A percentile compares a stretch with the other conserved stretches of the same genome.
phyloP scores from a whole-genome alignment of 306 rosid genomes.

The Echinosophora koreensis region DNA sequence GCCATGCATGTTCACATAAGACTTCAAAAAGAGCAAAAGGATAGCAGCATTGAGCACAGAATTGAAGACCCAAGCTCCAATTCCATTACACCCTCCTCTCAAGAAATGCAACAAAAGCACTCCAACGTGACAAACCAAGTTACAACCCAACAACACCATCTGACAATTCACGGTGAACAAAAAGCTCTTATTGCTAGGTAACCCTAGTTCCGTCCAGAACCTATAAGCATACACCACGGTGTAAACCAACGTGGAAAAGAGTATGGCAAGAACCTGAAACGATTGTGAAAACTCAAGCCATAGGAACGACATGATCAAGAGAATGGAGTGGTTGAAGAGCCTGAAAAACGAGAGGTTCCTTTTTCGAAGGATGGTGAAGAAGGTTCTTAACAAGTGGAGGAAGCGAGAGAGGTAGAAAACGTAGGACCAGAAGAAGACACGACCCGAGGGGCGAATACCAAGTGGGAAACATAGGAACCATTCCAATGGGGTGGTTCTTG shows the following conservation, averaged over 20 bases:
- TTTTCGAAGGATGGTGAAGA: slow-evolving; percentile 57
- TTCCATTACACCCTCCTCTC: slow-evolving; percentile 84
- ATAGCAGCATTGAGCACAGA: slow-evolving; percentile 64
- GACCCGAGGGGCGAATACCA: slow-evolving; percentile 73
- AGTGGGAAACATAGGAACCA: slow-evolving; percentile 80
- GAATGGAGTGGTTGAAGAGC: slow-evolving; percentile 63
- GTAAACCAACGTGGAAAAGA: slow-evolving; percentile 57
- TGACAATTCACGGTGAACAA: slow-evolving; percentile 58
- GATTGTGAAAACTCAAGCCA: slow-evolving; percentile 83
- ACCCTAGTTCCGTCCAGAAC: slow-evolving; percentile 59
- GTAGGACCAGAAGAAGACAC: slow-evolving; percentile 84
- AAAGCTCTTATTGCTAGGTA: slow-evolving; percentile 49
- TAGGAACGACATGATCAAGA: slow-evolving; percentile 60
- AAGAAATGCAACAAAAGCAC: slow-evolving; percentile 62
- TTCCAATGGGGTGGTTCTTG: slow-evolving; percentile 58
- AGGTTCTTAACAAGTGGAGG: slow-evolving; percentile 64
- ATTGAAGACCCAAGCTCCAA: slow-evolving; percentile 74
- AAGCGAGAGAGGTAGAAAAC: slow-evolving; percentile 73
- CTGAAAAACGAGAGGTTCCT: slow-evolving; percentile 55
- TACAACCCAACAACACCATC: slow-evolving; percentile 56
- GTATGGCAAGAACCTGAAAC: slow-evolving; percentile 65
- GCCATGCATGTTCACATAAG: slow-evolving; percentile 42
- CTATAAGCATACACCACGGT: slow-evolving; percentile 59
- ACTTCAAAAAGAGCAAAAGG: slow-evolving; percentile 60
- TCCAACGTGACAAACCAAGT: slow-evolving; percentile 66